Base-by-base conservation (phyloP, 2,329 filamentous ascomycete species). In the Apiospora aurea region DNA sequence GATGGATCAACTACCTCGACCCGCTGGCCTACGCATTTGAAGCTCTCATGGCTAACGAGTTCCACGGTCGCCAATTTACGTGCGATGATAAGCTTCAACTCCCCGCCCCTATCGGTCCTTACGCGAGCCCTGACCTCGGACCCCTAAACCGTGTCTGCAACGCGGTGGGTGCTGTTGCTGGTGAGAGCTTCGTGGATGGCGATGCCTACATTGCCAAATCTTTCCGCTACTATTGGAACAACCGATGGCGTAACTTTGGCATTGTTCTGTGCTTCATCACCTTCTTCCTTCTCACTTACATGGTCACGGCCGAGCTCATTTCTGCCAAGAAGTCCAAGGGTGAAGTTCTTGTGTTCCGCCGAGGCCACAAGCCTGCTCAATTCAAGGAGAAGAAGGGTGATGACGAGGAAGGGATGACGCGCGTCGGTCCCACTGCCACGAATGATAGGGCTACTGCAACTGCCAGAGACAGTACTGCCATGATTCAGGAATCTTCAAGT, bases 11-110 rank as follows among this genome's bases (percentile, higher is more conserved):
- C 78, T 95, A 92, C 79, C 83, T 96, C 46, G 90, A 96, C 73
- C 93, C 93, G 1, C 86, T 96, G 8, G 89, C 89, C 0, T 96
- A 96, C 75, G 90, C 90, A 0, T 97, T 96, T 77, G 94, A 97
- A 80, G 85, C 89, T 0, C 85, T 96, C 29, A 92, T 95, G 87
- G 87, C 93, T 75, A 97, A 96, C 80, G 95, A 97, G 81, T 97
- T 97, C 78, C 80, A 89, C 75, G 82, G 84, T 72, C 88, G 91
- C 34, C 73, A 88, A 0, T 96, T 92, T 79, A 66, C 73, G 0
- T 89, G 88, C 79, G 81, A 80, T 21, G 72, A 21, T 10, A 11
- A 53, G 24, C 69, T 80, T 26, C 86, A 81, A 64, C 81, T 88
- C 2, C 87, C 87, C 0, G 29, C 74, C 0, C 46, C 7, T 34